Evolutionary conservation across 140 eudicot species (phyloP).

Genomic region (Stevia rebaudiana): DNA sequence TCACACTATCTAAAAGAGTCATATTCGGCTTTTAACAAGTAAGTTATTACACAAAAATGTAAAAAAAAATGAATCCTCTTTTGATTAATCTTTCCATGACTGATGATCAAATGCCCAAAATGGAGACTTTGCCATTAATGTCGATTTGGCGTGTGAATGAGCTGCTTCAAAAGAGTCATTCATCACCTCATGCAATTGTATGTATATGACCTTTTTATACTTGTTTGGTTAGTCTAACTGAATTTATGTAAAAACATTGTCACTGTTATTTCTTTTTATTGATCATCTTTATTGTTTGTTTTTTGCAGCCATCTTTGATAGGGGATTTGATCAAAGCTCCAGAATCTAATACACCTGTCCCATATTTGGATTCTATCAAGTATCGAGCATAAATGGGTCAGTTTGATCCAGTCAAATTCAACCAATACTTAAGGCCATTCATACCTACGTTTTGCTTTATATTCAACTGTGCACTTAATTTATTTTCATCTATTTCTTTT

Average conservation of each 20-base stretch:
- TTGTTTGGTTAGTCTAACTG: slow-evolving; percentile 28
- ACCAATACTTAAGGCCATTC: too few relatives aligned
- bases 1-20: slow-evolving; percentile 4
- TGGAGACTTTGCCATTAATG: slow-evolving; percentile 15
- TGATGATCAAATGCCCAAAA: slow-evolving; percentile 7
- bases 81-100: background rate
- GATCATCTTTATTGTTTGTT: slow-evolving; percentile 9
- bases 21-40: background rate
- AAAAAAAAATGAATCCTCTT: background rate
- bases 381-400: too few relatives aligned
- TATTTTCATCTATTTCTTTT: too few relatives aligned
- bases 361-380: too few relatives aligned
- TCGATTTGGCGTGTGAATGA: slow-evolving; percentile 42
- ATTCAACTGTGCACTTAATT: too few relatives aligned
- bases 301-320: slow-evolving; percentile 39
- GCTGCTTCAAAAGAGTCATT: slow-evolving; percentile 22
- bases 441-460: too few relatives aligned
- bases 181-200: slow-evolving; percentile 31
- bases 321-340: too few relatives aligned
- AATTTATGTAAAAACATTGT: slow-evolving; percentile 9
- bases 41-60: background rate
- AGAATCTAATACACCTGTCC: too few relatives aligned
- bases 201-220: slow-evolving; percentile 22
- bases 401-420: too few relatives aligned
- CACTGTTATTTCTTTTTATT: background rate